Evolutionary conservation across 306 rosid genomes (phyloP), one percentile per base, ranked within the genome.

Genomic region (Quercus berberidifolia): DNA sequence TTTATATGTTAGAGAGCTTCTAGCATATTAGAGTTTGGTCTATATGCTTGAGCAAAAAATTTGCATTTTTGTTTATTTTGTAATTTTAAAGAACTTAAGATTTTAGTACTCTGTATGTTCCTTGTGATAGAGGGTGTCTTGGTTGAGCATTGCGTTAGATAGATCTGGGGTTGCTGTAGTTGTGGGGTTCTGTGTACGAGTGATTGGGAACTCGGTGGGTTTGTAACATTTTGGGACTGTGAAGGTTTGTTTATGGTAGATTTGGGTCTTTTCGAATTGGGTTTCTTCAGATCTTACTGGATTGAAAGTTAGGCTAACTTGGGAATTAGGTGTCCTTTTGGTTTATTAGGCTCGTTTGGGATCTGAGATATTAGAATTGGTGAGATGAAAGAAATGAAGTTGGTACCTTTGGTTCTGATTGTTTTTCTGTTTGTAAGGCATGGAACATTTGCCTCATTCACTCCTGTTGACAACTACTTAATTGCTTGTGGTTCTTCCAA

Each of bases 401-500:
- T 78, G 84, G 71, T 80, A 62, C 57, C 76, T 67, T 76, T 83
- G 86, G 80, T 87, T 88, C 80, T 86, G 25, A 84, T 80, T 68
- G 19, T 80, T 20, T 59, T 86, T 73, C 15, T 90, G 15, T 78
- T 85, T 78, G 20, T 78, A 74, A 54, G 85, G 63, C 76, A 74
- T 78, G 81, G 76, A 74, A 88, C 95, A n/a, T 87, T 74, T 74
- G 87, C 95, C 75, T 70, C 80, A 6, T 89, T 79, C 80, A 83
- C 78, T 81, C 97, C 97, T 69, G 55, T 64, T 57, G 97, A 94
- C 79, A 92, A 91, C 85, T 92, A 91, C 83, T 76, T 92, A 72
- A 86, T 94, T 81, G 89, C 91, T 51, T 94, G 99, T 78, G 99
- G 99, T 76, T 87, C 99, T 31, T 70, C 94, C 0, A 80, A 86